Conservation (phyloP, 2,329 filamentous ascomycete species). For the Paramyrothecium sp. region DNA sequence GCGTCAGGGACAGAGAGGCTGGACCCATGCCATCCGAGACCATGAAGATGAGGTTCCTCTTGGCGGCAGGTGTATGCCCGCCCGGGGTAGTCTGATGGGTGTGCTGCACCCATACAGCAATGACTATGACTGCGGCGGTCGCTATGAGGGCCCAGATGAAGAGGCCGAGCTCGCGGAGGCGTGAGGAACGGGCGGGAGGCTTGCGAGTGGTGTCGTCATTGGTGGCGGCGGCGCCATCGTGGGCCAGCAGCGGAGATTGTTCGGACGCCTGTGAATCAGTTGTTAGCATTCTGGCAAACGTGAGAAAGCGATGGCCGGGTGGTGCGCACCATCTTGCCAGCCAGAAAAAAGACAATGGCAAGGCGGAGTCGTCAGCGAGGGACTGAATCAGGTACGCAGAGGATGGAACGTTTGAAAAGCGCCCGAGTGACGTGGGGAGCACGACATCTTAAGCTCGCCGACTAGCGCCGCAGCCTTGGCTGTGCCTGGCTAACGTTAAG, state of each 20-base stretch:
- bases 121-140: conserved; percentile 73
- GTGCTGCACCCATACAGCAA: conserved; percentile 78
- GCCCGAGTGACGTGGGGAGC: neutral
- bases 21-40: conserved; percentile 99
- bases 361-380: neutral
- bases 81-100: conserved; percentile 46
- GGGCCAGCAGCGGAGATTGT: conserved; percentile 40
- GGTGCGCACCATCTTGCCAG: neutral
- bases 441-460: neutral
- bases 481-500: neutral
- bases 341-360: neutral
- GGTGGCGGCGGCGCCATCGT: conserved; percentile 23
- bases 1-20: conserved; percentile 81
- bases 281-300: conserved; percentile 3
- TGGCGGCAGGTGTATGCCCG: conserved; percentile 47
- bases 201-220: conserved; percentile 20
- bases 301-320: no score
- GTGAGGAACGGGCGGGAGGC: conserved; percentile 28
- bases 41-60: conserved; percentile 97
- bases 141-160: conserved; percentile 83
- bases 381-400: neutral
- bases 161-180: conserved; percentile 68
- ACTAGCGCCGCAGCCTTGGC: neutral
- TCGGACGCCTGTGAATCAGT: conserved; percentile 31
- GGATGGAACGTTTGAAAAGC: neutral